These are phyloP conservation scores for Ceratobasidium sp. DNA, from an alignment of 1,284 basidiomycete species.

Conservation along the genomic window DNA sequence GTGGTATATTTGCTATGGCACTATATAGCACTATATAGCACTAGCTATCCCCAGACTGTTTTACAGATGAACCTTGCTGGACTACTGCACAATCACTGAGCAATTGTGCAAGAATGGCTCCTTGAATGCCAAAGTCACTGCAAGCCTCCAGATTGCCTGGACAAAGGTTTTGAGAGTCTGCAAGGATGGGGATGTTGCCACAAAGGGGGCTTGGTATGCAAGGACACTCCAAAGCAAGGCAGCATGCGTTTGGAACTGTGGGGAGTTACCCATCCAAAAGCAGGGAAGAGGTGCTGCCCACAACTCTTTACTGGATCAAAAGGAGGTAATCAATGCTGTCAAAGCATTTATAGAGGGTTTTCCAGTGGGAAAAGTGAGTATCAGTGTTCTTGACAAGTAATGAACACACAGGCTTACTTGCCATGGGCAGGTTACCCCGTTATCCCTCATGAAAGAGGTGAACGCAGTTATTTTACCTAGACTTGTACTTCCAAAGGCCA, in stretches of 20 bases:
- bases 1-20: too few species aligned
- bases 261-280: neutral
- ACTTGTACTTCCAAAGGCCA: neutral
- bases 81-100: neutral
- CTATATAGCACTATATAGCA: too few species aligned
- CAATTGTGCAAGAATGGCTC: neutral
- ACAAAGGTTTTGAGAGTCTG: neutral
- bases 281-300: neutral
- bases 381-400: neutral
- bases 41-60: too few species aligned
- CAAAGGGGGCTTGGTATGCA: neutral
- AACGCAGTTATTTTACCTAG: neutral
- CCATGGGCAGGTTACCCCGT: neutral
- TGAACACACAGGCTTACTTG: neutral
- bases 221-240: neutral
- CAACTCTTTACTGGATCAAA: neutral
- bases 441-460: neutral
- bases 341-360: too few species aligned
- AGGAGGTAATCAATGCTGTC: neutral
- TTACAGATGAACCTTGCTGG: neutral
- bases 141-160: neutral
- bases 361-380: neutral
- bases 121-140: neutral
- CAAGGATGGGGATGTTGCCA: neutral
- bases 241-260: neutral